Evolutionary conservation across 164 flowering plant genomes (phyloP).

Genomic region (Pachysandra terminalis): DNA sequence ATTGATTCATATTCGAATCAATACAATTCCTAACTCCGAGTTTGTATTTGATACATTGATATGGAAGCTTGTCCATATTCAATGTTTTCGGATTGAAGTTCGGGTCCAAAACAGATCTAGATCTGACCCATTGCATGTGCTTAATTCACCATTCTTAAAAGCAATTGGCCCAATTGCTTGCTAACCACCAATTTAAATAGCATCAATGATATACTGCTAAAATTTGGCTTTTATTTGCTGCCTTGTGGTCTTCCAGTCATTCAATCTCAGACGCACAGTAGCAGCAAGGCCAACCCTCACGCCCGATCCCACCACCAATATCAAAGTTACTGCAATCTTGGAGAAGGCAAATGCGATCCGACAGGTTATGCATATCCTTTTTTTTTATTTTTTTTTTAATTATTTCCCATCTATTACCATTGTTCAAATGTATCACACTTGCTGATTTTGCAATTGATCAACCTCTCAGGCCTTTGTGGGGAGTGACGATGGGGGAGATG

Average conservation of each 20-base stretch:
- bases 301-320: constrained; percentile 37
- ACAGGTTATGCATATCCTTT: constrained; percentile 46
- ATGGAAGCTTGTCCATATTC: too few relatives aligned
- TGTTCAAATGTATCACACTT: background rate
- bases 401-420: background rate
- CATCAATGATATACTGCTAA: too few relatives aligned
- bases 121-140: too few relatives aligned
- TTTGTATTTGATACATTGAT: too few relatives aligned
- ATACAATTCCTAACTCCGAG: too few relatives aligned
- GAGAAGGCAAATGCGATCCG: constrained; percentile 93
- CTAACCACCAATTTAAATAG: too few relatives aligned
- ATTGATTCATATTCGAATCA: too few relatives aligned
- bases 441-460: background rate
- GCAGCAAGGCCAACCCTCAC: constrained; percentile 34
- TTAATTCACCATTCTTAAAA: too few relatives aligned
- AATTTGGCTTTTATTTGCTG: too few relatives aligned
- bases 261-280: constrained; percentile 63
- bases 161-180: too few relatives aligned
- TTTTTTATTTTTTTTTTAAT: background rate
- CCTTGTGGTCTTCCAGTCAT: constrained; percentile 46
- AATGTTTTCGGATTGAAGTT: too few relatives aligned
- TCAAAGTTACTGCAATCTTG: constrained; percentile 67
- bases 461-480: constrained; percentile 58
- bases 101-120: too few relatives aligned
- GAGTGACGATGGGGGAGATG: constrained; percentile 71